Evolutionary conservation across 106 monocot genomes (phyloP).

Genomic region (Agapanthus africanus): DNA sequence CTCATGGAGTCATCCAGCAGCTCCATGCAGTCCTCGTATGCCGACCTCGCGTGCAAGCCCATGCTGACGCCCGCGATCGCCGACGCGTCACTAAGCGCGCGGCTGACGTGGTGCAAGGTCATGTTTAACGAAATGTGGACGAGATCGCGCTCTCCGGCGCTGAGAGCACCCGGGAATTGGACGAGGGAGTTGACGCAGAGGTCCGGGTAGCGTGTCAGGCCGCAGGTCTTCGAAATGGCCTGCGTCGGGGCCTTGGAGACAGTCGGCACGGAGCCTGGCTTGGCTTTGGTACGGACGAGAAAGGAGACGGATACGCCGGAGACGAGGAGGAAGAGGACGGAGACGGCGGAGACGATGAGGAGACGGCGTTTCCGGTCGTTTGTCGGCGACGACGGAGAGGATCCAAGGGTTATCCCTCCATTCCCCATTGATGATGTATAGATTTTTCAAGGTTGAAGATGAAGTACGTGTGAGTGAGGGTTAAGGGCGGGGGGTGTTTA

Average conservation of each 20-base stretch:
- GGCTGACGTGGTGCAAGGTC: constrained; percentile 47
- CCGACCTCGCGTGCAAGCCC: constrained; percentile 36
- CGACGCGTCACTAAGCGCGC: constrained; percentile 46
- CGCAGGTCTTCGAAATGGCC: constrained; percentile 47
- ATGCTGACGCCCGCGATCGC: constrained; percentile 38
- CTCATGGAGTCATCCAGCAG: constrained; percentile 58
- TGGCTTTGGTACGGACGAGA: constrained; percentile 4
- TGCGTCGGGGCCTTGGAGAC: constrained; percentile 15
- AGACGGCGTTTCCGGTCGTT: too few relatives aligned
- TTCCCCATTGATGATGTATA: too few relatives aligned
- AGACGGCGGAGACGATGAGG: too few relatives aligned
- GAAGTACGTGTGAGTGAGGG: too few relatives aligned
- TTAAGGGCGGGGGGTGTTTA: too few relatives aligned
- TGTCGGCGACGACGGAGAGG: too few relatives aligned
- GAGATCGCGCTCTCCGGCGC: constrained; percentile 41
- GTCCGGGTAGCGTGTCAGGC: constrained; percentile 38
- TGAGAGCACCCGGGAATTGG: constrained; percentile 51
- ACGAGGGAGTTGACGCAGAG: constrained; percentile 65
- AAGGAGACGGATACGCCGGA: constrained; percentile 17
- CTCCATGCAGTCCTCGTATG: constrained; percentile 86
- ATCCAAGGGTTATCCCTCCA: too few relatives aligned
- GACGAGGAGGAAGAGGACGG: constrained; percentile 23
- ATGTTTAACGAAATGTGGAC: constrained; percentile 76
- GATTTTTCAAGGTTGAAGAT: too few relatives aligned
- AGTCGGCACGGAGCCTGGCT: background rate